Evolutionary conservation across 192 early-diverging fungal genomes (phyloP), one percentile per base, ranked within the genome.

Genomic region (Podila epigama): DNA sequence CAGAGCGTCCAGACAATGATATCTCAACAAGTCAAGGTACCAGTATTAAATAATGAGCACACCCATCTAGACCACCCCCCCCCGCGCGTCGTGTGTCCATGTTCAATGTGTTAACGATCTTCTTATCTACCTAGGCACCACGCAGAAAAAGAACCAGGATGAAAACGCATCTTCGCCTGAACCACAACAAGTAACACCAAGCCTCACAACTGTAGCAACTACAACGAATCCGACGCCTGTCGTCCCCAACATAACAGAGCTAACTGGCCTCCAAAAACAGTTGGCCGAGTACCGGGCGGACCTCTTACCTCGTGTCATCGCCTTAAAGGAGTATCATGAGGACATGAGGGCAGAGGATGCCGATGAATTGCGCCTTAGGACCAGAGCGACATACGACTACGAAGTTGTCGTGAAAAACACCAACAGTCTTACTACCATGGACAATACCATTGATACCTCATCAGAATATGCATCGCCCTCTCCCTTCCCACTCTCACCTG

Each of bases 231-330:
- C 11, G 22, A 7, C 48, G 11, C n/a, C 4, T 11, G 18, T 41
- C 27, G n/a, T 15, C 40, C 13, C 12, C 29, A 16, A 12, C 10
- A 27, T 42, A 11, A 18, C 56, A 18, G 53, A 51, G 20, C 44
- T 77, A 12, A 77, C 73, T 22, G 73, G 73, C 32, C 66, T 77
- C 13, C 73, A 68, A 20, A 63, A 53, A 29, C 73, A 77, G 35
- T 48, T 77, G 34, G 73, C 73, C 5, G 66, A 77, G 22, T 36
- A 77, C 27, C 65, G 57, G 0, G 67, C 73, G 6, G 66, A 66
- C 22, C 42, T 77, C 13, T 63, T 77, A 15, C 73, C 73, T 18
- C 27, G 50, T 10, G 73, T 63, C 40, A 41, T 77, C 55, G 73
- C 66, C 0, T 63, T 77, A 37, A 66, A 68, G 5, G 60, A 68